A percentile compares a stretch with the other conserved stretches of the same genome.
These are phyloP conservation scores for Eimeria mitis DNA, from an alignment of 169 alveolate genomes.

Conservation along the genomic window DNA sequence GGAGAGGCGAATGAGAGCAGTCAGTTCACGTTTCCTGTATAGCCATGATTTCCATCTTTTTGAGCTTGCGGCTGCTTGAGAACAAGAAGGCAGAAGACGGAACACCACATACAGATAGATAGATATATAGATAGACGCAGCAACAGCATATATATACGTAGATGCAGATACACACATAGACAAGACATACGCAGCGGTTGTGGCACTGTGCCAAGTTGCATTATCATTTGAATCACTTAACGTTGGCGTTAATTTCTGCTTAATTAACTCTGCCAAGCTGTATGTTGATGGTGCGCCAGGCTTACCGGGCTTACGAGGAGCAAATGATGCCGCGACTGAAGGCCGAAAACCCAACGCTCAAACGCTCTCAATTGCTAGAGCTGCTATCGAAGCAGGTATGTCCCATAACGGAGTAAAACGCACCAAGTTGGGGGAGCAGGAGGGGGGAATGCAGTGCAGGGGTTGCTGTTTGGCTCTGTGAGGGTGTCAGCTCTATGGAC, in stretches of 20 bases:
- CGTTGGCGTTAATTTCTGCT: too few relatives aligned
- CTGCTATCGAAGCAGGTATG: constrained; percentile 52
- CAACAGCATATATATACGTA: too few relatives aligned
- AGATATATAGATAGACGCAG: neutral
- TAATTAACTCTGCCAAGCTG: neutral
- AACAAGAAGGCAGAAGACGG: too few relatives aligned
- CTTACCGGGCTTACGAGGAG: constrained; percentile 78
- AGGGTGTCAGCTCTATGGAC: neutral
- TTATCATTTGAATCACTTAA: neutral
- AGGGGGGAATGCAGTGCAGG: neutral
- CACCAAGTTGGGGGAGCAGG: neutral
- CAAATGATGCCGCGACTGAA: constrained; percentile 73
- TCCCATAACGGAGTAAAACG: neutral
- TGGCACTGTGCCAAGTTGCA: neutral
- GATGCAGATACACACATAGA: too few relatives aligned
- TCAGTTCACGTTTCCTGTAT: neutral
- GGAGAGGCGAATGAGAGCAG: constrained; percentile 78
- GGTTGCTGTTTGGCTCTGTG: neutral
- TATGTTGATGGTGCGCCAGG: constrained; percentile 3
- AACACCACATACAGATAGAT: neutral
- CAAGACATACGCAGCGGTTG: too few relatives aligned
- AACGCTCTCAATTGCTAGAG: constrained; percentile 70
- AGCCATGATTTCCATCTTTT: neutral
- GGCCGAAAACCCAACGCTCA: constrained; percentile 76
- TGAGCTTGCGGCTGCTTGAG: neutral